phyloP scores from a whole-genome alignment of 306 rosid species.

The Dryas drummondii region DNA sequence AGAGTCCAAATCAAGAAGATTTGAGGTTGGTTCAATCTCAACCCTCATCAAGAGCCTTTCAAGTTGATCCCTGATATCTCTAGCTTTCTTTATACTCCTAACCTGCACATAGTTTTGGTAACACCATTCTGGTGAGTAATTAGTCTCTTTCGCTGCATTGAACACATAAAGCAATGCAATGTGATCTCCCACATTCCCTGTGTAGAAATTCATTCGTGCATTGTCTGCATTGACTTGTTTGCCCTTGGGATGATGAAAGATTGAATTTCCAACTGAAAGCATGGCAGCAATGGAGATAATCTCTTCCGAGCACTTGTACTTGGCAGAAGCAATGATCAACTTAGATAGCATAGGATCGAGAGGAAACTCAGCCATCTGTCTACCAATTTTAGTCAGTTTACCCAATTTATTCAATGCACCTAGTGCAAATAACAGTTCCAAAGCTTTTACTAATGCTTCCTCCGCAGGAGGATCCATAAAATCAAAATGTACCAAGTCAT shows the following conservation, averaged over 20 bases:
- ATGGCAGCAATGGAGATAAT: conserved; percentile 78
- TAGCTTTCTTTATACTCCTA: conserved; percentile 92
- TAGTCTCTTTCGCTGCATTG: conserved; percentile 82
- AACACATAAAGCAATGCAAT: conserved; percentile 78
- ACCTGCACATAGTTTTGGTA: conserved; percentile 85
- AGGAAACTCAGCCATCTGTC: conserved; percentile 97
- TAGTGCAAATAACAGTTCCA: conserved; percentile 72
- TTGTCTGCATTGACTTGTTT: conserved; percentile 93
- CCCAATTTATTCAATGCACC: conserved; percentile 75
- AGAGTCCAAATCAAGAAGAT: conserved; percentile 51
- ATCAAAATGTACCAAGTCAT: conserved; percentile 72
- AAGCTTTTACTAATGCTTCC: conserved; percentile 78
- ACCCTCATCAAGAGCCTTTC: conserved; percentile 82
- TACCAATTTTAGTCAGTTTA: conserved; percentile 78
- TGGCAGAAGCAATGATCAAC: conserved; percentile 84
- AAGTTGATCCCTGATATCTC: conserved; percentile 89
- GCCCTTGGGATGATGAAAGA: conserved; percentile 84
- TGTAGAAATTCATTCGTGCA: conserved; percentile 74
- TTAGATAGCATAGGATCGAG: conserved; percentile 92
- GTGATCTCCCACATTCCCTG: conserved; percentile 88
- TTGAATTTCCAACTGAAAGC: conserved; percentile 86
- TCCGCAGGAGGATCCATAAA: conserved; percentile 96
- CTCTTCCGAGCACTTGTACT: conserved; percentile 79
- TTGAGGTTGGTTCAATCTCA: conserved; percentile 43
- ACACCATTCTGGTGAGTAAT: conserved; percentile 90